These are phyloP conservation scores for Phaffia rhodozyma DNA, from an alignment of 1,284 basidiomycete species.

Conservation along the genomic window DNA sequence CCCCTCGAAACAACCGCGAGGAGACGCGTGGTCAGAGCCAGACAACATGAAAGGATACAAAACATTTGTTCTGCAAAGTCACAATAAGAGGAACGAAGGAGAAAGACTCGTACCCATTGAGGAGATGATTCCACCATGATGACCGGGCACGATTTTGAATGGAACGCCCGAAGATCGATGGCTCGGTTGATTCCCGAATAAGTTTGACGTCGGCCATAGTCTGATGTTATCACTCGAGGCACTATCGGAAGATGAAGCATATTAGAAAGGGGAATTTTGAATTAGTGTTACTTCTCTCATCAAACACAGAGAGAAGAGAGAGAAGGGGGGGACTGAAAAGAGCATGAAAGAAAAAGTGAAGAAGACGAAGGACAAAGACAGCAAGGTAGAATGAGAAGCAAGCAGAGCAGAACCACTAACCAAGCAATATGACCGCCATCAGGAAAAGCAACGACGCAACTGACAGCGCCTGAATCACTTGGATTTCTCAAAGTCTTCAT, in stretches of 20 bases:
- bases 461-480: slow-evolving; percentile 76
- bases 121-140: slow-evolving; percentile 86
- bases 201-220: slow-evolving; percentile 80
- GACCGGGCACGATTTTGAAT: slow-evolving; percentile 93
- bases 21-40: background rate
- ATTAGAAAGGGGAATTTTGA: background rate
- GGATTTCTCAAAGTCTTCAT: slow-evolving; percentile 76
- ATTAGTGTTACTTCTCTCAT: background rate
- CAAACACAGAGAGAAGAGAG: background rate
- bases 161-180: slow-evolving; percentile 45
- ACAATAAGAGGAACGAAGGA: background rate
- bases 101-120: slow-evolving; percentile 56
- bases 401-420: slow-evolving; percentile 40
- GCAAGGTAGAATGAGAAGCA: background rate
- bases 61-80: slow-evolving; percentile 11
- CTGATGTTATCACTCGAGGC: slow-evolving; percentile 89
- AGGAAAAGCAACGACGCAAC: slow-evolving; percentile 77
- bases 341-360: background rate
- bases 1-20: slow-evolving; percentile 1
- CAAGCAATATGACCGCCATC: slow-evolving; percentile 81
- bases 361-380: background rate
- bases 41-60: slow-evolving; percentile 21
- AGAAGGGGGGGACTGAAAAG: background rate
- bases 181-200: slow-evolving; percentile 45
- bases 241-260: slow-evolving; percentile 36